Evolutionary conservation across 192 early-diverging fungal species (phyloP).

Genomic region (Thoreauomyces humboldtii): DNA sequence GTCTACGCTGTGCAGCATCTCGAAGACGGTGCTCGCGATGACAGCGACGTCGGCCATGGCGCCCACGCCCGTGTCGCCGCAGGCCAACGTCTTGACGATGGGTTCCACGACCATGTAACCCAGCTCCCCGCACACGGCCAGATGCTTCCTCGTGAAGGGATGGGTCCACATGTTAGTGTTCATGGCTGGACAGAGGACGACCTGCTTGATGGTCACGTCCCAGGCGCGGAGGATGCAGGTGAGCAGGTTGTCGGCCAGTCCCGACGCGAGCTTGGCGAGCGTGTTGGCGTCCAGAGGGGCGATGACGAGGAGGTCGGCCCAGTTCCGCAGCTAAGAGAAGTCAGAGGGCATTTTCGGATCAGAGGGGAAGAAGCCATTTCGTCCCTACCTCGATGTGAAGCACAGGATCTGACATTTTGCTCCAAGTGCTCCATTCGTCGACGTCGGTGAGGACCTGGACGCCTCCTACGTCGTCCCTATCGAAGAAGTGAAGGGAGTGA

Average conservation of each 20-base stretch:
- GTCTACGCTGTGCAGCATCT: too few species aligned
- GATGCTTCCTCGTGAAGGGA: conserved; percentile 76
- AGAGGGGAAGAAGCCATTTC: too few species aligned
- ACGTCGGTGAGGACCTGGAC: conserved; percentile 70
- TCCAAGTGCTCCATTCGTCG: conserved; percentile 91
- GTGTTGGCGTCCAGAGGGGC: conserved; percentile 95
- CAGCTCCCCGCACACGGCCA: conserved; percentile 45
- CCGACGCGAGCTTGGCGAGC: conserved; percentile 83
- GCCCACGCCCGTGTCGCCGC: conserved; percentile 84
- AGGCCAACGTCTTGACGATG: conserved; percentile 82
- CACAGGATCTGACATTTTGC: conserved; percentile 81
- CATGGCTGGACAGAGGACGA: conserved; percentile 92
- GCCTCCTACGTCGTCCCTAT: conserved; percentile 42
- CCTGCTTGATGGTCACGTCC: conserved; percentile 69
- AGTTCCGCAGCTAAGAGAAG: conserved; percentile 72
- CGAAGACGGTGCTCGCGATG: conserved; percentile 42
- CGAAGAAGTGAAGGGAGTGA: conserved; percentile 87
- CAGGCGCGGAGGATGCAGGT: conserved; percentile 90
- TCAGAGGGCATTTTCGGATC: not conserved
- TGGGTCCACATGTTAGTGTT: conserved; percentile 97
- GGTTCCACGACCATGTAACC: conserved; percentile 71
- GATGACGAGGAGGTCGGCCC: conserved; percentile 88
- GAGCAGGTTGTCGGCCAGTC: conserved; percentile 91
- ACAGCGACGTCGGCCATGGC: conserved; percentile 81
- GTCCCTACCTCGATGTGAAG: conserved; percentile 84